Base-by-base conservation (phyloP, 1,284 basidiomycete genomes). In the Marasmius fiardii region DNA sequence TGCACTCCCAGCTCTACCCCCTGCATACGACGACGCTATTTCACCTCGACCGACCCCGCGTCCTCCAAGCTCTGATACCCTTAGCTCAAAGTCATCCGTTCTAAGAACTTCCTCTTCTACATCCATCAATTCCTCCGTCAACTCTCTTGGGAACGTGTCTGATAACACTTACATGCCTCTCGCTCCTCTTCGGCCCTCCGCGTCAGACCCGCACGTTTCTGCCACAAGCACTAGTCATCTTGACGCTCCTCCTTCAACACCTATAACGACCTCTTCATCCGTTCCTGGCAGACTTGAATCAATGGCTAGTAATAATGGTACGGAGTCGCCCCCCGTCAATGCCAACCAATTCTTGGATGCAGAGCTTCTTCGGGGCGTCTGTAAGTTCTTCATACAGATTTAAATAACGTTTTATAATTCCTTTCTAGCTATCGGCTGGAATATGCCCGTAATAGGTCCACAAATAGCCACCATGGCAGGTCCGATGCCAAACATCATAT, bases 401-500 rank as follows among this genome's bases (percentile, higher is more conserved):
- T 57, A 55, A 44, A 31, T 43, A 12, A 33, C 31, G 7, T 20
- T 24, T 7, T 50, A n/a, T 51, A 11, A n/a, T 47, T 14, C 21
- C 54, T 53, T 52, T 62, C 18, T 58, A 83, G 88, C 88, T 4
- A 75, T 90, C 58, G 85, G 85, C 3, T 90, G 90, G 64, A 69
- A 69, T 50, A 68, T 76, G 24, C 88, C 89, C 2, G 68, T 75
- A 1, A 81, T 90, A 55, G 74, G 77, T n/a, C 64, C 72, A 0
- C 67, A 71, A 21, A 63, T 77, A 11, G 54, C 65, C 4, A 76
- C 78, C 11, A 81, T 86, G 79, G 58, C 70, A 43, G 76, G 72
- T 16, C 64, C 75, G 1, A 80, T 91, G 69, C 90, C 89, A 4
- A 85, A 86, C 61, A 79, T 89, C 43, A 82, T 92, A 31, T 78